phyloP scores from a whole-genome alignment of 1,139 yeast species.

The Debaryomycetaceae sp. region DNA sequence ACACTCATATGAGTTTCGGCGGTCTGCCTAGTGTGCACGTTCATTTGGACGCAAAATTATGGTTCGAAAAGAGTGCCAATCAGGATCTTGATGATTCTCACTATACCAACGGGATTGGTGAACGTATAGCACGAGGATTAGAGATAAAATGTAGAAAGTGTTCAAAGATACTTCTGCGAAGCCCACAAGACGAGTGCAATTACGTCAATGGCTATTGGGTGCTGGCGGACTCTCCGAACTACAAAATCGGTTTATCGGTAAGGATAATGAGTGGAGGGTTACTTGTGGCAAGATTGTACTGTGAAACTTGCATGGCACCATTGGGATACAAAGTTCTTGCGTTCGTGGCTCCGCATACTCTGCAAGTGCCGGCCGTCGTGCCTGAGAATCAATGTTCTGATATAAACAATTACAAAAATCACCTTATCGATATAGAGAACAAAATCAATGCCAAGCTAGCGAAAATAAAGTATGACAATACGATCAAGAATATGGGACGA shows the following conservation, averaged over 20 bases:
- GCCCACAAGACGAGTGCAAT: no score
- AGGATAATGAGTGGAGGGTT: constrained; percentile 7
- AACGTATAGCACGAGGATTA: neutral
- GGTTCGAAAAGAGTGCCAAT: neutral
- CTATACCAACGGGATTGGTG: neutral
- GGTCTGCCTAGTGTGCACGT: neutral
- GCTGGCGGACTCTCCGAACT: neutral
- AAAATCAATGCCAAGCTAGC: constrained; percentile 7
- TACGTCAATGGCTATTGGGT: neutral
- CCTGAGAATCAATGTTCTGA: constrained; percentile 3
- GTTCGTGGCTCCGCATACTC: constrained; percentile 6
- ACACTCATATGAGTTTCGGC: no score
- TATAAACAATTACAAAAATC: constrained; percentile 9
- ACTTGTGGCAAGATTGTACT: constrained; percentile 10
- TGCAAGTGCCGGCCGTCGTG: constrained; percentile 3
- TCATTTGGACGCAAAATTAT: neutral
- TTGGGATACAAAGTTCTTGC: constrained; percentile 15
- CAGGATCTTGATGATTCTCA: neutral
- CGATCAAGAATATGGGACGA: neutral
- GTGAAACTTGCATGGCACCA: constrained; percentile 12
- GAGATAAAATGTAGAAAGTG: neutral
- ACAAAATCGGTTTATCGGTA: constrained; percentile 5
- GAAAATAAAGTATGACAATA: neutral
- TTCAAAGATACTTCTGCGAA: neutral
- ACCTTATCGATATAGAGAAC: constrained; percentile 12